Conservation (phyloP, 371 early-diverging fungal genomes). For the Saksenaea vasiformis region DNA sequence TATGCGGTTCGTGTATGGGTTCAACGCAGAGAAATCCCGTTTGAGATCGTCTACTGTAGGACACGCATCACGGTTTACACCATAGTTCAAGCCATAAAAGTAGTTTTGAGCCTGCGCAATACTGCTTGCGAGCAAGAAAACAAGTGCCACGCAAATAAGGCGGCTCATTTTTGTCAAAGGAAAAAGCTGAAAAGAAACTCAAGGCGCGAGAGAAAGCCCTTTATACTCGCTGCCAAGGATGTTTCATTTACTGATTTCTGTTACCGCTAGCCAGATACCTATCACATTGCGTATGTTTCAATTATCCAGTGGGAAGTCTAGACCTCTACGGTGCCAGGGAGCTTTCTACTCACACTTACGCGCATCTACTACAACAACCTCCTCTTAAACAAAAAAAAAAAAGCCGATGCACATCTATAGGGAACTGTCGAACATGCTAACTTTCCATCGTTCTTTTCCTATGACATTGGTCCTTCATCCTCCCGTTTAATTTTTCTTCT, state of each 20-base stretch:
- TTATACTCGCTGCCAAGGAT: not conserved
- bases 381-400: too few relatives aligned
- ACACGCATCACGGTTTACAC: slow-evolving; percentile 54
- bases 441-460: too few relatives aligned
- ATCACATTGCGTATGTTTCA: not conserved
- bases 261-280: not conserved
- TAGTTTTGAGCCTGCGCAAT: slow-evolving; percentile 4
- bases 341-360: too few relatives aligned
- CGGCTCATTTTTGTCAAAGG: not conserved
- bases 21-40: slow-evolving; percentile 45
- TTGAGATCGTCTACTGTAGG: slow-evolving; percentile 51
- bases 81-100: slow-evolving; percentile 62
- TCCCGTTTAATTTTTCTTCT: too few relatives aligned
- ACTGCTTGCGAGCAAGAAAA: not conserved
- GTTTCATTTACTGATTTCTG: not conserved
- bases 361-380: too few relatives aligned
- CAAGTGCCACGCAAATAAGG: not conserved
- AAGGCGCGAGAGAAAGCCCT: not conserved
- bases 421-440: too few relatives aligned
- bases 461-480: too few relatives aligned
- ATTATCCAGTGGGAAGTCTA: not conserved
- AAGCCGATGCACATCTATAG: too few relatives aligned
- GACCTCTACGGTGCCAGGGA: not conserved
- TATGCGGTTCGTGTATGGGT: slow-evolving; percentile 54
- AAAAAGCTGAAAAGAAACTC: not conserved